phyloP scores from a whole-genome alignment of 2,329 filamentous ascomycete genomes.

The Penicillium brasilianum region DNA sequence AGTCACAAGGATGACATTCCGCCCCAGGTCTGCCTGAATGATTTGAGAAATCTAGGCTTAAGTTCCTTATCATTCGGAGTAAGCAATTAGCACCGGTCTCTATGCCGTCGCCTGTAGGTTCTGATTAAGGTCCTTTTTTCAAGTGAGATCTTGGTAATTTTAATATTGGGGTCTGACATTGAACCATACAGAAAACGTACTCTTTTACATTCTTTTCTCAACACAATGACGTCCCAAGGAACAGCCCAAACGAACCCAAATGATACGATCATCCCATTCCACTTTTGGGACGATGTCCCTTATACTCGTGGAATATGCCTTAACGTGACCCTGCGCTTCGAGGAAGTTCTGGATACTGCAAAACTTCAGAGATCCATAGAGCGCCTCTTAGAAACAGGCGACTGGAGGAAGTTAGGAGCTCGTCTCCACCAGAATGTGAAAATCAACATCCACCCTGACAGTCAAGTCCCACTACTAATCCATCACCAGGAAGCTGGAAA shows the following conservation, averaged over 20 bases:
- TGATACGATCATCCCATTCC: background rate
- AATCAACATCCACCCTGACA: background rate
- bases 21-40: background rate
- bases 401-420: conserved; percentile 7
- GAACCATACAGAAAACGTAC: background rate
- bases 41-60: background rate
- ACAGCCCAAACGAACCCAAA: background rate
- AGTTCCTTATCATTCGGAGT: background rate
- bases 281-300: conserved; percentile 5
- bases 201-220: background rate
- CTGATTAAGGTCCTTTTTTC: background rate
- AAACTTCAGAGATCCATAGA: background rate
- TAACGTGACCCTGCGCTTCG: conserved; percentile 4
- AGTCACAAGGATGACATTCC: background rate
- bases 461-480: background rate
- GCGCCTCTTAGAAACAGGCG: background rate
- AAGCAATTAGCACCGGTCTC: background rate
- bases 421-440: conserved; percentile 2
- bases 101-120: background rate
- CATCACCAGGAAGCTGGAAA: background rate
- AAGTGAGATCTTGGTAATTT: background rate
- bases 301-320: background rate
- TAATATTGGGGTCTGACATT: background rate
- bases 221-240: background rate
- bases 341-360: background rate